Conservation (phyloP, 2,329 filamentous ascomycete species). For the Neonectria neomacrospora region DNA sequence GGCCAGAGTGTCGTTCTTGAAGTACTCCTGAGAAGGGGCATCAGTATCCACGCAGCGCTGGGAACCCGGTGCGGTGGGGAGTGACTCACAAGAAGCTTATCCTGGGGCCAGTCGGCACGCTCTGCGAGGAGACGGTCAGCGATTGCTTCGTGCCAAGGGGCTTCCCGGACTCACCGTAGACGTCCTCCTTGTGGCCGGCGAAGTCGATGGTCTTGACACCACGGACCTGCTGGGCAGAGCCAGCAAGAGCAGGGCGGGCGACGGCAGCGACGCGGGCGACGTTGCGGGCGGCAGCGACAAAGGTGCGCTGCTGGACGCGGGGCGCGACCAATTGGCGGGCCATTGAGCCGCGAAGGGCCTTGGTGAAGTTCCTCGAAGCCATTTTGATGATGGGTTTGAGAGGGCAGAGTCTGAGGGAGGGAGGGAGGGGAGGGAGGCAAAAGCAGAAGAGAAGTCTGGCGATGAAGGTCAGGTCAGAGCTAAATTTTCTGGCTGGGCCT, state of each 20-base stretch:
- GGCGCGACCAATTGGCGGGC: conserved; percentile 70
- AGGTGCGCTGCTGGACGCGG: conserved; percentile 70
- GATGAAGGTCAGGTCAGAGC: conserved; percentile 43
- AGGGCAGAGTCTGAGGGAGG: conserved; percentile 44
- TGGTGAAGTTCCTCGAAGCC: conserved; percentile 81
- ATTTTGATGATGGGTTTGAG: conserved; percentile 63
- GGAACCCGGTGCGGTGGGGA: not conserved
- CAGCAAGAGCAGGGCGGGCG: conserved; percentile 62
- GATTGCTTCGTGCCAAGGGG: not conserved
- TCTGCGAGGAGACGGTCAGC: conserved; percentile 63
- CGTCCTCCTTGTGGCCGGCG: conserved; percentile 91
- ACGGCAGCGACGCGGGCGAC: conserved; percentile 65
- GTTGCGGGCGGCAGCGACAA: conserved; percentile 69
- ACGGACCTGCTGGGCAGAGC: conserved; percentile 73
- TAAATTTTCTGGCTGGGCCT: conserved; percentile 37
- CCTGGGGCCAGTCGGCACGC: conserved; percentile 97
- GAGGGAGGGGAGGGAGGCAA: conserved; percentile 41
- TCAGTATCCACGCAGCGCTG: conserved; percentile 15
- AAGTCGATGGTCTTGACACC: conserved; percentile 99
- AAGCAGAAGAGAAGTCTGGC: conserved; percentile 35
- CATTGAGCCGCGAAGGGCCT: conserved; percentile 71
- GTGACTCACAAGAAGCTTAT: conserved; percentile 90
- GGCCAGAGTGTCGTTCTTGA: conserved; percentile 99
- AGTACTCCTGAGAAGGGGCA: conserved; percentile 78
- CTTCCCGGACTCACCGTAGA: conserved; percentile 75